phyloP scores from a whole-genome alignment of 2,329 filamentous ascomycete species.

The Penicillium sp. region DNA sequence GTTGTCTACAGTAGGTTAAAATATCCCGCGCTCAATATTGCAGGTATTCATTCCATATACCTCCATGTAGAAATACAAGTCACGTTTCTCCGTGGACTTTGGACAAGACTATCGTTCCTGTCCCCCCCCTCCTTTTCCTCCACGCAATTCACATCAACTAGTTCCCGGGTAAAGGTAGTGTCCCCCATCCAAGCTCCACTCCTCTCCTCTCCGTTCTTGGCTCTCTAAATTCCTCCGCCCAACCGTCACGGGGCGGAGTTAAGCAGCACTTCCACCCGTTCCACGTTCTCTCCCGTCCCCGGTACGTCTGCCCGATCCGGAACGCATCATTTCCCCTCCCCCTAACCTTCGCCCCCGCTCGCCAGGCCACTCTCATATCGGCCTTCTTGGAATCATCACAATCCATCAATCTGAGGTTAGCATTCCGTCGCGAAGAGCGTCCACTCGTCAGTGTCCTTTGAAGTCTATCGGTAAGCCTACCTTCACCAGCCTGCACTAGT shows the following conservation, averaged over 20 bases:
- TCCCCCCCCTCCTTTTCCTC: no score
- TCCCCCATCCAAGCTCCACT: constrained; percentile 4
- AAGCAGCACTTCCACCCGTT: constrained; percentile 1
- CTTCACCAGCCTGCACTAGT: neutral
- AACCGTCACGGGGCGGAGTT: constrained; percentile 14
- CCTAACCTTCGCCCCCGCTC: constrained; percentile 1
- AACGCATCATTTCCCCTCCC: constrained; percentile 9
- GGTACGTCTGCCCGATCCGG: constrained; percentile 6
- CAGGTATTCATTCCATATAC: no score
- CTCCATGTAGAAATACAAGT: no score
- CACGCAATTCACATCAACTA: no score
- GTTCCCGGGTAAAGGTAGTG: neutral
- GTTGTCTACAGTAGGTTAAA: no score
- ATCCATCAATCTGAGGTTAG: neutral
- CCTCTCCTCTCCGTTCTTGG: constrained; percentile 17
- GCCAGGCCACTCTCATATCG: neutral
- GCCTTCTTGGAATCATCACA: neutral
- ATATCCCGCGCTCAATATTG: no score
- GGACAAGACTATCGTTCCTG: no score
- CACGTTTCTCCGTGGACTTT: no score
- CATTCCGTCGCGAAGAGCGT: no score
- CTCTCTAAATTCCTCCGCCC: constrained; percentile 7
- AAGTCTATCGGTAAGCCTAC: constrained; percentile 1
- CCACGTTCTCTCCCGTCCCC: constrained; percentile 1
- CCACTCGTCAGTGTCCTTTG: neutral